Percentiles rank a stretch among this genome's conserved stretches.
These are phyloP conservation scores for Ballota nigra DNA, from an alignment of 257 asterid genomes.

Conservation along the genomic window DNA sequence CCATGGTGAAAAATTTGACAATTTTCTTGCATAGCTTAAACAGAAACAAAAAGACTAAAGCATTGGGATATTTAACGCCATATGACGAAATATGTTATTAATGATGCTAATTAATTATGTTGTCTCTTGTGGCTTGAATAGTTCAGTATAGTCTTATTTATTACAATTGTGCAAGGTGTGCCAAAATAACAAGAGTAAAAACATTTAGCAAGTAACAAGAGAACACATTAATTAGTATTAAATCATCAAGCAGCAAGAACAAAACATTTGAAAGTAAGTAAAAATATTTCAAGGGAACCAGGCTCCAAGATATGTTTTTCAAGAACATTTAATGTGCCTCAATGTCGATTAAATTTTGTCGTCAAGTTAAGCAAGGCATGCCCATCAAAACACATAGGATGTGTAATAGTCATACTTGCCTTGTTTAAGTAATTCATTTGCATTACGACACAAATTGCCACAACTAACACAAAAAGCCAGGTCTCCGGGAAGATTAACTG, in stretches of 20 bases:
- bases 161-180: not conserved
- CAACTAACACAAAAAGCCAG: slow-evolving; percentile 71
- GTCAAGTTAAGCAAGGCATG: slow-evolving; percentile 14
- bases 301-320: not conserved
- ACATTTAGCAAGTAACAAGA: not conserved
- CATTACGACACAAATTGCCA: slow-evolving; percentile 71
- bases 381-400: slow-evolving; percentile 8
- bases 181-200: not conserved
- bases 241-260: not conserved
- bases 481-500: slow-evolving; percentile 76
- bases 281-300: not conserved
- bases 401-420: slow-evolving; percentile 37
- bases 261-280: not conserved
- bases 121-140: not conserved
- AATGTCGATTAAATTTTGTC: not conserved
- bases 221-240: not conserved
- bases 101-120: not conserved
- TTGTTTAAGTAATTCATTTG: slow-evolving; percentile 94
- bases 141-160: not conserved
- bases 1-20: not conserved
- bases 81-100: not conserved
- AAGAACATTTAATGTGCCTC: not conserved
- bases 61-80: not conserved
- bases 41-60: not conserved
- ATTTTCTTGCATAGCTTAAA: not conserved